These are phyloP conservation scores for Closterium sp. DNA, from an alignment of 139 green algal species.

Conservation along the genomic window DNA sequence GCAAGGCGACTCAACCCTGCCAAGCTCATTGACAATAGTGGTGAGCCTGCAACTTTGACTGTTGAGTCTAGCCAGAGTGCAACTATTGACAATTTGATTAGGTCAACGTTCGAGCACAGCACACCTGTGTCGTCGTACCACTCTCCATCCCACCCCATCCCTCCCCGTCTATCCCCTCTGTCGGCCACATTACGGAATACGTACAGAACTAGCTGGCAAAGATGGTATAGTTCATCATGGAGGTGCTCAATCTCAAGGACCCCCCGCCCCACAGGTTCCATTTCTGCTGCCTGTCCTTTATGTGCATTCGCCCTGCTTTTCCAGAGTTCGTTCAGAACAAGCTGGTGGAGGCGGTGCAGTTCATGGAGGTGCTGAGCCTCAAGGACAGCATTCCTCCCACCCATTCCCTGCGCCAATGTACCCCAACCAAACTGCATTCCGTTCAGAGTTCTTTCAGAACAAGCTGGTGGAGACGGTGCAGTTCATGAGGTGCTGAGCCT, in stretches of 20 bases:
- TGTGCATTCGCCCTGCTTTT: too few species aligned
- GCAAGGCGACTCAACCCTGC: conserved; percentile 78
- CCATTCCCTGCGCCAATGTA: too few species aligned
- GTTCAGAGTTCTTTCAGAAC: conserved; percentile 87
- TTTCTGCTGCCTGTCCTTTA: too few species aligned
- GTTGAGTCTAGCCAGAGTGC: too few species aligned
- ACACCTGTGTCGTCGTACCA: too few species aligned
- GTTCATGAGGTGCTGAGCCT: too few species aligned
- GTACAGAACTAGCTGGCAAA: conserved; percentile 88
- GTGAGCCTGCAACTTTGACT: neutral
- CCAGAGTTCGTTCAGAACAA: conserved; percentile 81
- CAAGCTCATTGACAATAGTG: conserved; percentile 61
- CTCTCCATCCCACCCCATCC: neutral
- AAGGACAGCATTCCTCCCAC: too few species aligned
- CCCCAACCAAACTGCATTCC: too few species aligned
- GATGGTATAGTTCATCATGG: conserved; percentile 86
- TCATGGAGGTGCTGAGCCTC: conserved; percentile 97
- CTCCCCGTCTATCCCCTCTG: too few species aligned
- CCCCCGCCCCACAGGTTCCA: conserved; percentile 24
- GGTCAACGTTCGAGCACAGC: too few species aligned
- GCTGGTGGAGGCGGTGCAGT: conserved; percentile 83
- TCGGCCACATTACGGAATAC: conserved; percentile 71
- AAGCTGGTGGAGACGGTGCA: conserved; percentile 81
- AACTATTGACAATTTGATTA: too few species aligned
- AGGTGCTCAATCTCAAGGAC: conserved; percentile 79